Evolutionary conservation across 1,139 yeast species (phyloP).

Genomic region (Zygoascus meyerae): DNA sequence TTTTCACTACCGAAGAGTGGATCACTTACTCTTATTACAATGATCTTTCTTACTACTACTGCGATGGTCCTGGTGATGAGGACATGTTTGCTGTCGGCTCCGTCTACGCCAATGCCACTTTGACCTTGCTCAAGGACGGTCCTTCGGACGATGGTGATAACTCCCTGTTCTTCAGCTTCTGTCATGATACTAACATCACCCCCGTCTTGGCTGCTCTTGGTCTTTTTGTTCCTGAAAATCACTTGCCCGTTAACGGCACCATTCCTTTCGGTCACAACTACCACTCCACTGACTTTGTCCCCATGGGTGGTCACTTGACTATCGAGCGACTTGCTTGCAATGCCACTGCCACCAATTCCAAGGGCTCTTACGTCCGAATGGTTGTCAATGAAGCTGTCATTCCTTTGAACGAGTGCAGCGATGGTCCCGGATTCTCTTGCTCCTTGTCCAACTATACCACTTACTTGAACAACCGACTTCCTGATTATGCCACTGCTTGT

Average conservation of each 20-base stretch:
- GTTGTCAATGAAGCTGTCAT: conserved; percentile 57
- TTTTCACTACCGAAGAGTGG: conserved; percentile 53
- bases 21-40: conserved; percentile 42
- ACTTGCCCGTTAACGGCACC: conserved; percentile 31
- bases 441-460: conserved; percentile 38
- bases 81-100: conserved; percentile 44
- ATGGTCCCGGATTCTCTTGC: conserved; percentile 62
- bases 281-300: conserved; percentile 44
- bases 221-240: conserved; percentile 38
- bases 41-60: conserved; percentile 47
- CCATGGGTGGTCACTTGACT: conserved; percentile 53
- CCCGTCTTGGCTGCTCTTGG: conserved; percentile 49
- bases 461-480: conserved; percentile 16
- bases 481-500: conserved; percentile 23
- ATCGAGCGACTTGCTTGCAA: conserved; percentile 47
- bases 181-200: conserved; percentile 56
- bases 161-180: conserved; percentile 42
- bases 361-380: conserved; percentile 43
- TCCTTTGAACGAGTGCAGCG: conserved; percentile 46
- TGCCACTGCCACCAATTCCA: conserved; percentile 19
- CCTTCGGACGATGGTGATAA: conserved; percentile 32
- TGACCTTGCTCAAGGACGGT: conserved; percentile 38
- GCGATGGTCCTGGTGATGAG: conserved; percentile 49
- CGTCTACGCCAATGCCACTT: conserved; percentile 46
- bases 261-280: conserved; percentile 42